phyloP scores from a whole-genome alignment of 2,329 filamentous ascomycete species.

The Juglanconis sp. region DNA sequence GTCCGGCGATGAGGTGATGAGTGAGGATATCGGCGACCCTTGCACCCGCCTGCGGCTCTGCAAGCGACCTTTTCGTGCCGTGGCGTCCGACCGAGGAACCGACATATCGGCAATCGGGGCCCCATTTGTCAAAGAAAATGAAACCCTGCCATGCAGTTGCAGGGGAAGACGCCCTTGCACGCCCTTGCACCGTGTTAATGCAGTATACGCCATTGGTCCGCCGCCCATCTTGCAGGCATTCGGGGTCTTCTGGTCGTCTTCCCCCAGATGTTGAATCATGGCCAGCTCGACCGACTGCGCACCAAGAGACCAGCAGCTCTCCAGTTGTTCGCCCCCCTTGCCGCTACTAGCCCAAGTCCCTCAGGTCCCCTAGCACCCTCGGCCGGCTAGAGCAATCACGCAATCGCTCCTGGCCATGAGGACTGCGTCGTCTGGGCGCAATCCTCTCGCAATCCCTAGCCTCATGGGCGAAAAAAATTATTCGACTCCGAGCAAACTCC shows the following conservation, averaged over 20 bases:
- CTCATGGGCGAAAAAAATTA: constrained; percentile 11
- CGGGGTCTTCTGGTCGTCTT: background rate
- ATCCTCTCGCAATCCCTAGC: background rate
- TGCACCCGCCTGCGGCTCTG: constrained; percentile 2
- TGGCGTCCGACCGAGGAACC: constrained; percentile 2
- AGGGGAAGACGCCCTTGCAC: background rate
- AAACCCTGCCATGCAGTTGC: constrained; percentile 3
- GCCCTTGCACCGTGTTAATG: constrained; percentile 18
- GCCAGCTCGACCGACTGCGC: background rate
- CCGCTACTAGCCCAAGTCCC: background rate
- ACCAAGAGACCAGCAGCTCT: background rate
- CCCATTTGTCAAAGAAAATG: constrained; percentile 7
- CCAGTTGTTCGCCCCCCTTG: constrained; percentile 6
- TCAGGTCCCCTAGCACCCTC: background rate
- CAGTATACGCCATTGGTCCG: constrained; percentile 10
- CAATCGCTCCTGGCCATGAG: constrained; percentile 17
- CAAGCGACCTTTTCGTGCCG: constrained; percentile 2
- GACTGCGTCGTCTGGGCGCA: background rate
- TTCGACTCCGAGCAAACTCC: constrained; percentile 6
- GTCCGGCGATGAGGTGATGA: background rate
- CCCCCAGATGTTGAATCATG: constrained; percentile 19
- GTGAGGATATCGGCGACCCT: too few relatives aligned
- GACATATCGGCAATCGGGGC: constrained; percentile 14
- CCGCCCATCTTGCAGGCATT: background rate
- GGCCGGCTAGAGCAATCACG: constrained; percentile 15